phyloP scores from a whole-genome alignment of 1,139 yeast species.

The Protomyces arabidopsidicola region DNA sequence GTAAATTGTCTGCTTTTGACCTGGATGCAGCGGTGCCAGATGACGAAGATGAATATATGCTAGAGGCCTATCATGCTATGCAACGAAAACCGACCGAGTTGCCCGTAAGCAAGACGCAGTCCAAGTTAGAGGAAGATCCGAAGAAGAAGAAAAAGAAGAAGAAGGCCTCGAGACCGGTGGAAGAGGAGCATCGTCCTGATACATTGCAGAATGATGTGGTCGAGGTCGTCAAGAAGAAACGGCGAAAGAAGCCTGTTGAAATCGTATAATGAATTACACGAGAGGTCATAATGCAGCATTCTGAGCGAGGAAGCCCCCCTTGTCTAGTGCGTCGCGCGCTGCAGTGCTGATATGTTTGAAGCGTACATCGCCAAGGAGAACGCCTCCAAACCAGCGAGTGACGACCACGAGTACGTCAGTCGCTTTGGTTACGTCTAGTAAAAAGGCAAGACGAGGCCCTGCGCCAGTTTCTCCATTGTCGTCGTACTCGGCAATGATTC shows the following conservation, averaged over 20 bases:
- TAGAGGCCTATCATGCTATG: slow-evolving; percentile 30
- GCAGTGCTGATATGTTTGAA: slow-evolving; percentile 88
- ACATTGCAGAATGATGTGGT: slow-evolving; percentile 28
- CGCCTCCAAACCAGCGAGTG: slow-evolving; percentile 91
- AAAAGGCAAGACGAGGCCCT: slow-evolving; percentile 49
- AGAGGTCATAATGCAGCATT: not conserved
- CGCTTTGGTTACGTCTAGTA: slow-evolving; percentile 51
- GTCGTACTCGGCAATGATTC: slow-evolving; percentile 72
- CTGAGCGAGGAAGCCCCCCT: slow-evolving; percentile 49
- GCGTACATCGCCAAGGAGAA: slow-evolving; percentile 83
- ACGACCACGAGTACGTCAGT: slow-evolving; percentile 86
- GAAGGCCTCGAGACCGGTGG: slow-evolving; percentile 29
- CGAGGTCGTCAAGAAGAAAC: slow-evolving; percentile 26
- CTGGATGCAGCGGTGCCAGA: slow-evolving; percentile 31
- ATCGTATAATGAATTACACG: slow-evolving; percentile 14
- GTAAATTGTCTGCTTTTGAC: slow-evolving; percentile 36
- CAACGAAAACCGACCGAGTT: not conserved
- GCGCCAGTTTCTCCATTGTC: slow-evolving; percentile 99
- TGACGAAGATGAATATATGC: slow-evolving; percentile 31
- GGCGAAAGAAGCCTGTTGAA: slow-evolving; percentile 30
- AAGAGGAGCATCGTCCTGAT: not conserved
- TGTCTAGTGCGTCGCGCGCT: slow-evolving; percentile 75
- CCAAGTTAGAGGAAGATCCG: slow-evolving; percentile 2
- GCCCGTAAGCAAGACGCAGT: not conserved
- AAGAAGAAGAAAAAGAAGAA: slow-evolving; percentile 27